Conservation (phyloP, 371 early-diverging fungal species). For the Mucor indicus region DNA sequence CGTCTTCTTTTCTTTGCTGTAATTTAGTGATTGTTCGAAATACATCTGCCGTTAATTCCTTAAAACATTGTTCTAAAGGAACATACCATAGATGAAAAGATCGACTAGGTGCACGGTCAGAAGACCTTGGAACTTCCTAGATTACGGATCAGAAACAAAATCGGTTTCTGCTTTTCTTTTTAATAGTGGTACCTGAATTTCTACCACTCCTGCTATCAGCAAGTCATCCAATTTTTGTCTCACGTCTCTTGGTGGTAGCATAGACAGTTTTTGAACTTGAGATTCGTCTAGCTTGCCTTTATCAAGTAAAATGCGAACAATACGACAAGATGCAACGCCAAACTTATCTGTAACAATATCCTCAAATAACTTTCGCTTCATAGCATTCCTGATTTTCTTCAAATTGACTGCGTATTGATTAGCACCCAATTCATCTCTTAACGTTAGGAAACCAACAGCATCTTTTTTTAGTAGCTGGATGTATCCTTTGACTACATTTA, state of each 20-base stretch:
- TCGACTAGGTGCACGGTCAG: conserved; percentile 80
- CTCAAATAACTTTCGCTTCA: conserved; percentile 65
- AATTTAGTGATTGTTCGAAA: conserved; percentile 68
- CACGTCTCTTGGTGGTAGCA: conserved; percentile 70
- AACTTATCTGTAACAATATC: conserved; percentile 64
- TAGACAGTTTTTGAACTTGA: conserved; percentile 71
- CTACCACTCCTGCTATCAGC: conserved; percentile 61
- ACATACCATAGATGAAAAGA: conserved; percentile 84
- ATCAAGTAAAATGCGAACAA: conserved; percentile 71
- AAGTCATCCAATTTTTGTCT: conserved; percentile 67
- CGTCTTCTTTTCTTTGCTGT: conserved; percentile 63
- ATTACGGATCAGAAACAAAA: not conserved
- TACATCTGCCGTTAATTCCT: conserved; percentile 52
- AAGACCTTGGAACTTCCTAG: conserved; percentile 78
- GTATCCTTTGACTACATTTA: conserved; percentile 57
- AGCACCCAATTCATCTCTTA: conserved; percentile 67
- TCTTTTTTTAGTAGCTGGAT: conserved; percentile 63
- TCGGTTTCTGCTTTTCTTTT: not conserved
- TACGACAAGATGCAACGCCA: conserved; percentile 67
- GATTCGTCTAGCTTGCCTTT: conserved; percentile 85
- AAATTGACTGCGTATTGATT: conserved; percentile 73
- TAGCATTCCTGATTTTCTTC: conserved; percentile 41
- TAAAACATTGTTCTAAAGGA: conserved; percentile 57
- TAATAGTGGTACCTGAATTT: conserved; percentile 49
- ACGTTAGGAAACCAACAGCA: conserved; percentile 57